Evolutionary conservation across 768 basidiomycete genomes (phyloP).

Genomic region (Mycena floridula): DNA sequence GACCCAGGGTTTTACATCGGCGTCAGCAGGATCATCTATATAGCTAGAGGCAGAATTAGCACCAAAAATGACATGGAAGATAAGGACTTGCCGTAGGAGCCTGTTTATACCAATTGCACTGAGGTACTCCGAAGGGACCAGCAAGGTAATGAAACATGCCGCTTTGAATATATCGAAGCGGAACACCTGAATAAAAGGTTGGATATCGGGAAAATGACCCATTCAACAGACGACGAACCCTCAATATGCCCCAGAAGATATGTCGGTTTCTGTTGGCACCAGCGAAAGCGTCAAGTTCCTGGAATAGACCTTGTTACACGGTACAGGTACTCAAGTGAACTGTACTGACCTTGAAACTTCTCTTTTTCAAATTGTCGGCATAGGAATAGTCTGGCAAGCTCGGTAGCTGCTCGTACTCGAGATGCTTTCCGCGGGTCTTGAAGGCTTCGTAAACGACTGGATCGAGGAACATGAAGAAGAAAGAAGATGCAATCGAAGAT

Average conservation of each 20-base stretch:
- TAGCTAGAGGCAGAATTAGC: constrained; percentile 60
- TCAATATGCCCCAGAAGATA: no score
- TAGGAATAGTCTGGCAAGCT: no score
- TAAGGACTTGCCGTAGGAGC: not conserved
- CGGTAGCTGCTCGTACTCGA: no score
- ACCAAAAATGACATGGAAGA: constrained; percentile 4
- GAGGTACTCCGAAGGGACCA: not conserved
- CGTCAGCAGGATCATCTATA: constrained; percentile 36
- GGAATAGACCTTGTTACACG: no score
- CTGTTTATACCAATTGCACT: not conserved
- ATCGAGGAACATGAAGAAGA: constrained; percentile 49
- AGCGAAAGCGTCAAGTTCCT: no score
- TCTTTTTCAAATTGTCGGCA: no score
- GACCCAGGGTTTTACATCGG: constrained; percentile 57
- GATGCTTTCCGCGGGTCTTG: no score
- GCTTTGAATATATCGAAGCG: constrained; percentile 1
- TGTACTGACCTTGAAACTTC: no score
- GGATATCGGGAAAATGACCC: no score
- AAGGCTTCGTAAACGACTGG: constrained; percentile 36
- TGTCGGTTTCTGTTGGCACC: no score
- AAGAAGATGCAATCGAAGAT: constrained; percentile 35
- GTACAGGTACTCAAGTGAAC: no score
- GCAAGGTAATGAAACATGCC: not conserved
- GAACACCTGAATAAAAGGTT: constrained; percentile 2
- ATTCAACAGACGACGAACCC: no score